A percentile compares a stretch with the other conserved stretches of the same genome.
Conservation (phyloP, 192 early-diverging fungal species). For the Mortierella hygrophila region DNA sequence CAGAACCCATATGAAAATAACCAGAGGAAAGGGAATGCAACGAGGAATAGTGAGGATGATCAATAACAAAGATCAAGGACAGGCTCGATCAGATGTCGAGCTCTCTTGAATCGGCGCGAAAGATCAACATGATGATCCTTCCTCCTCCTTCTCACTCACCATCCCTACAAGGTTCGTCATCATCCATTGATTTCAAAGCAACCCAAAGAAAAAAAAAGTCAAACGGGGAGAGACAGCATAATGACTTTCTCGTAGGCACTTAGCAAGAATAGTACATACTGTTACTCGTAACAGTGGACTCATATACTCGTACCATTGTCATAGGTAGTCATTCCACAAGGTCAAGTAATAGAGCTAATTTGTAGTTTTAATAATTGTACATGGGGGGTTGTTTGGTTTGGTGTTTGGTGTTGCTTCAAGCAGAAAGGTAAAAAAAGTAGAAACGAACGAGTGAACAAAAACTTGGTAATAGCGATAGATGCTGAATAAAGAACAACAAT, state of each 20-base stretch:
- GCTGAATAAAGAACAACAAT: background rate
- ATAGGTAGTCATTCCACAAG: background rate
- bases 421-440: background rate
- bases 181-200: constrained; percentile 1
- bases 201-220: background rate
- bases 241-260: background rate
- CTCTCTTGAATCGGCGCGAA: constrained; percentile 2
- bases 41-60: background rate
- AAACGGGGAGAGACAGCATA: background rate
- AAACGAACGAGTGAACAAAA: background rate
- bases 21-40: background rate
- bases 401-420: background rate
- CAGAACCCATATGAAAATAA: background rate
- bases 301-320: too few relatives aligned
- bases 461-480: background rate
- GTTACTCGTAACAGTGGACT: too few relatives aligned
- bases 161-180: background rate
- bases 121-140: constrained; percentile 4
- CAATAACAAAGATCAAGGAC: background rate
- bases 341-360: too few relatives aligned
- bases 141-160: background rate
- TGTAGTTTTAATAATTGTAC: constrained; percentile 3
- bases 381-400: background rate
- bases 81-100: background rate
- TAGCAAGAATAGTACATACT: too few relatives aligned